phyloP scores from a whole-genome alignment of 164 flowering plant genomes.

The Tetracentron sinense region DNA sequence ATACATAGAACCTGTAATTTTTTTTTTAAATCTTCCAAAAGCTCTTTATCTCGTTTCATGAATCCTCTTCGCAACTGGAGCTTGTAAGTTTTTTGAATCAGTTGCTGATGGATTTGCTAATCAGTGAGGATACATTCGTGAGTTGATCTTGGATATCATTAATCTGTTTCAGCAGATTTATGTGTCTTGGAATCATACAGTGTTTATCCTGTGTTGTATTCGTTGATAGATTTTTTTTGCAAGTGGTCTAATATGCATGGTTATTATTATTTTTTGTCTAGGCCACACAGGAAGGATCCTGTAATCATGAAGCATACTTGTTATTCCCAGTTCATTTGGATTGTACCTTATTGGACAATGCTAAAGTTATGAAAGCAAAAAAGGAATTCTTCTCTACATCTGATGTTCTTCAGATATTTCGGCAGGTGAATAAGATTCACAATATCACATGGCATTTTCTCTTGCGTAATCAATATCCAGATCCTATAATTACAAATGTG shows the following conservation, averaged over 20 bases:
- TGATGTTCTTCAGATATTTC: constrained; percentile 87
- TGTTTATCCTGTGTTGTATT: background rate
- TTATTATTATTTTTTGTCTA: constrained; percentile 22
- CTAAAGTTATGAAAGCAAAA: constrained; percentile 66
- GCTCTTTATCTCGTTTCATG: too few species aligned
- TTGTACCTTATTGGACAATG: constrained; percentile 83
- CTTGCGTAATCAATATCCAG: background rate
- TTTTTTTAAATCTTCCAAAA: too few species aligned
- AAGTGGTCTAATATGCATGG: constrained; percentile 2
- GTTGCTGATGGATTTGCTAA: too few species aligned
- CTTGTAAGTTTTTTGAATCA: too few species aligned
- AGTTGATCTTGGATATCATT: too few species aligned
- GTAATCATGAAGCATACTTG: constrained; percentile 94
- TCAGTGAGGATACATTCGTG: too few species aligned
- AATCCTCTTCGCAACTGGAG: too few species aligned
- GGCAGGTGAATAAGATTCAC: constrained; percentile 53
- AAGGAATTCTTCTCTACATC: constrained; percentile 79
- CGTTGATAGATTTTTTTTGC: background rate
- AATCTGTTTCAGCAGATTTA: too few species aligned
- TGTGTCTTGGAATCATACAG: too few species aligned
- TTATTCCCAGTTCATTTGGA: constrained; percentile 95
- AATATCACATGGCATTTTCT: background rate
- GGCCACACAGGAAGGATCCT: constrained; percentile 62
- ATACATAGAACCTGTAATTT: background rate
- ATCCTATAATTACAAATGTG: background rate